Conservation (phyloP, 345 rosid genomes). For the Streptanthus diversifolius region DNA sequence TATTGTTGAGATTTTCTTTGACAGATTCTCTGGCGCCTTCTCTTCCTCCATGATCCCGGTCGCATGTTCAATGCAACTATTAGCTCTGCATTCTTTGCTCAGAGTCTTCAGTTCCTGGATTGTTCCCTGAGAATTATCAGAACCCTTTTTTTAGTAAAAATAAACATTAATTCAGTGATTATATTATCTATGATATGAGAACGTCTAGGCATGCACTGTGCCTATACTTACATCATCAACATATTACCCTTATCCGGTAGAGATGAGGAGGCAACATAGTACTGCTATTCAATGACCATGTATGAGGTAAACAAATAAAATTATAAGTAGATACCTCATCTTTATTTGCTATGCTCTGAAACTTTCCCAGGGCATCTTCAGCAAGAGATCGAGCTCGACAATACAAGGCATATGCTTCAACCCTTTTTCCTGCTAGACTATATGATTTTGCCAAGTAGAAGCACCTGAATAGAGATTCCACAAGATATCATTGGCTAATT, state of each 20-base stretch:
- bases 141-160: not conserved
- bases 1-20: slow-evolving; percentile 64
- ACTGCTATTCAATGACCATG: not conserved
- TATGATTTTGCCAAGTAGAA: slow-evolving; percentile 88
- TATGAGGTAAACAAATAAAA: not conserved
- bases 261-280: slow-evolving; percentile 1
- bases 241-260: not conserved
- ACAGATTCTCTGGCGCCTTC: slow-evolving; percentile 77
- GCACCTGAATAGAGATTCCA: slow-evolving; percentile 56
- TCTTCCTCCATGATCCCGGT: slow-evolving; percentile 68
- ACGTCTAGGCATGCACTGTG: not conserved
- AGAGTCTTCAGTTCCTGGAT: slow-evolving; percentile 60
- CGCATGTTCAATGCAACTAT: slow-evolving; percentile 93
- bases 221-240: not conserved
- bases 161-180: not conserved
- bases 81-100: slow-evolving; percentile 70
- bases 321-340: slow-evolving; percentile 47
- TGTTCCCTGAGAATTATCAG: slow-evolving; percentile 39
- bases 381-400: slow-evolving; percentile 73
- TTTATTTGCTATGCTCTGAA: slow-evolving; percentile 34
- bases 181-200: not conserved
- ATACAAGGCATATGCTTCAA: slow-evolving; percentile 79
- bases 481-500: slow-evolving; percentile 5
- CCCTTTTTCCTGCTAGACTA: slow-evolving; percentile 85
- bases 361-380: slow-evolving; percentile 61